Base-by-base conservation (phyloP, 352 stramenopile genomes). In the Thalassiosira hispida region DNA sequence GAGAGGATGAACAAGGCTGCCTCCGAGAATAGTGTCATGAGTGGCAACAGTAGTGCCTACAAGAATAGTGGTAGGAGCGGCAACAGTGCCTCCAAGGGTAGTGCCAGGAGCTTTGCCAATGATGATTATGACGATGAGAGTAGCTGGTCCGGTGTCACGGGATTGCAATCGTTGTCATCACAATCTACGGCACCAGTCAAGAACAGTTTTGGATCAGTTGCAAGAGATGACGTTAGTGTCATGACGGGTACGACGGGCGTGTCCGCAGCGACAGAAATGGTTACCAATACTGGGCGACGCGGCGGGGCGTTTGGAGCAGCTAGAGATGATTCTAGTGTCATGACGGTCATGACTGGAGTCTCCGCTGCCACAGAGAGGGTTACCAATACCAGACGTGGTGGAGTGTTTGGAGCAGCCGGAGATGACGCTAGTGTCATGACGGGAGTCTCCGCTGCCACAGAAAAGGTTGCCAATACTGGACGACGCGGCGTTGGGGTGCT, bases 381-480 rank as follows among this genome's bases (percentile, higher is more conserved):
- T 23, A 31, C 53, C 20, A 62, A 62, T 31, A 31, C 12, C 16
- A 20, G 22, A 31, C 9, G 35, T 42, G 35, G 35, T 12, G n/a
- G n/a, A n/a, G n/a, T n/a, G n/a, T n/a, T n/a, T n/a, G n/a, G n/a
- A n/a, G n/a, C n/a, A n/a, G n/a, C n/a, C n/a, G 46, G 33, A 9
- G 63, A 73, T 29, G 52, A 73, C 47, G 18, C 29, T 4, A 63
- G 46, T 40, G 63, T 73, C 23, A 62, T 63, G 46, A 73, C 46
- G 25, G 63, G 46, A 6, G 53, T 73, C 1, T 52, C 63, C 31
- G 63, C 33, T 9, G 63, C 49, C 2, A 73, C 63, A 14, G 4
- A 20, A 22, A 2, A 40, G 33, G 56, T 51, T 23, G 8, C 53
- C 20, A 62, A 62, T 31, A 31, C 12, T 16, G 55, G 22, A 31